phyloP scores from a whole-genome alignment of 176 grass and related monocot species.

The Lolium multiflorum region DNA sequence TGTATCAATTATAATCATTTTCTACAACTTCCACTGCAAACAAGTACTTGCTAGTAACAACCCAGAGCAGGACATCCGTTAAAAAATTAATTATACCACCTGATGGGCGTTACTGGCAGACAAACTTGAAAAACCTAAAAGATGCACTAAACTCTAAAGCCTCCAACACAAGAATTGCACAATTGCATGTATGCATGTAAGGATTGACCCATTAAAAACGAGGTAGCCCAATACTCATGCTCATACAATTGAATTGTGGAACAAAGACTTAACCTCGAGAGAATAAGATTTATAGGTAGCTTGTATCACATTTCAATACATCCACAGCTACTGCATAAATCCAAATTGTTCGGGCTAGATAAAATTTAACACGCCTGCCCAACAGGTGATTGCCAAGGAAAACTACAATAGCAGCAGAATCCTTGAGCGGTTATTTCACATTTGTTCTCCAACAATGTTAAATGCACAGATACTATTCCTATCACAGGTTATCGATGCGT shows the following conservation, averaged over 20 bases:
- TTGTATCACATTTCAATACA: neutral
- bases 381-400: conserved; percentile 19
- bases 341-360: neutral
- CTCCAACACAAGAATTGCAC: neutral
- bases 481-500: conserved; percentile 3
- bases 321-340: neutral
- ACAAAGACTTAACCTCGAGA: neutral
- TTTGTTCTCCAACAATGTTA: neutral
- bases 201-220: neutral
- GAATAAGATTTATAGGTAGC: neutral
- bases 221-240: neutral
- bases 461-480: neutral
- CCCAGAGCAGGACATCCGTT: neutral
- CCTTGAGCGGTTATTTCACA: conserved; percentile 6
- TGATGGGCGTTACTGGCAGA: neutral
- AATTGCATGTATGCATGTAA: neutral
- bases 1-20: neutral
- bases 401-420: neutral
- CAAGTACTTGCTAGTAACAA: conserved; percentile 9
- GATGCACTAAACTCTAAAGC: neutral
- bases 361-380: neutral
- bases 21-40: neutral
- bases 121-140: neutral
- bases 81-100: neutral
- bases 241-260: neutral